Evolutionary conservation across 805 yeast genomes (phyloP).

Genomic region (Candida silvicultrix): DNA sequence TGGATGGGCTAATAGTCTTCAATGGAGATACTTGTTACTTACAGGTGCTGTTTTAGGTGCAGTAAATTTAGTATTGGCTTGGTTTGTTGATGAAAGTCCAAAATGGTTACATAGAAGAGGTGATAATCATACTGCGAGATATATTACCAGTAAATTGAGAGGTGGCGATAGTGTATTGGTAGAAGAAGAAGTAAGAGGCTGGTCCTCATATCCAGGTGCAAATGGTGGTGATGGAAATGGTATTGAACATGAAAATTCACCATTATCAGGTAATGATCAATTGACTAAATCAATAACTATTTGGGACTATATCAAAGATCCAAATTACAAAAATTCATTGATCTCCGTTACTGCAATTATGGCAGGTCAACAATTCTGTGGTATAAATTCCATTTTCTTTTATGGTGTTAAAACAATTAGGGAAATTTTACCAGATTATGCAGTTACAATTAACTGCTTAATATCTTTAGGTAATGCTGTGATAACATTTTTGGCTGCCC

Average conservation of each 20-base stretch:
- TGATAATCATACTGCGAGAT: constrained; percentile 33
- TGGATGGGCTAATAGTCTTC: constrained; percentile 50
- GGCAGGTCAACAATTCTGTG: constrained; percentile 85
- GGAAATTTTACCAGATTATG: constrained; percentile 62
- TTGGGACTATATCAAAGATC: constrained; percentile 40
- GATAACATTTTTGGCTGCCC: constrained; percentile 69
- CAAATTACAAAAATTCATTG: constrained; percentile 51
- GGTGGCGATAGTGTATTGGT: constrained; percentile 18
- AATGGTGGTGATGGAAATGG: constrained; percentile 16
- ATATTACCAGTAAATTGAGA: constrained; percentile 29
- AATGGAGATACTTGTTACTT: constrained; percentile 73
- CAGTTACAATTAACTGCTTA: constrained; percentile 66
- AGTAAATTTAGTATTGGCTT: constrained; percentile 35
- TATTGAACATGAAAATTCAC: constrained; percentile 11
- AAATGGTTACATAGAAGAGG: constrained; percentile 66
- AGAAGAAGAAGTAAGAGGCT: constrained; percentile 12
- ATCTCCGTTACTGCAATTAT: constrained; percentile 65
- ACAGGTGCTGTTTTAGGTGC: constrained; percentile 52
- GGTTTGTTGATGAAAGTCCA: constrained; percentile 68
- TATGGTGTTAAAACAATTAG: constrained; percentile 85
- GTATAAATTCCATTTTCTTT: constrained; percentile 87
- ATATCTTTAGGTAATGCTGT: constrained; percentile 71
- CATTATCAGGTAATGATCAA: neutral
- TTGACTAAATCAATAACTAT: constrained; percentile 19
- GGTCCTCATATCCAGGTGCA: neutral